phyloP scores from a whole-genome alignment of 768 basidiomycete genomes.

The Trametes gibbosa region DNA sequence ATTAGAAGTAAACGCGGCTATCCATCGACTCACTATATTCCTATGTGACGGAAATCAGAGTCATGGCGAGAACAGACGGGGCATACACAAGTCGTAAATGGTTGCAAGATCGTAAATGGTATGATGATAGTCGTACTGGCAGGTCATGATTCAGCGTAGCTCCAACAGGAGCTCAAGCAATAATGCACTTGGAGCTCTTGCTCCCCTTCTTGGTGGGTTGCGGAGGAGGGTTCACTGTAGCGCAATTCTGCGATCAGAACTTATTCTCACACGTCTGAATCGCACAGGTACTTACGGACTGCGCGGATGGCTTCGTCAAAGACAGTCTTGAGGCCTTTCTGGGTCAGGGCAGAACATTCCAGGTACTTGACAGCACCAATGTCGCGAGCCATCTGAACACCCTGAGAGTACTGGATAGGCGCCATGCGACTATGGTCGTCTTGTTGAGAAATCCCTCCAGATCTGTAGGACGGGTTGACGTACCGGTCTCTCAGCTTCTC shows the following conservation, averaged over 20 bases:
- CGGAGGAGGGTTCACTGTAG: conserved; percentile 72
- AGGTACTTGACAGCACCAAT: conserved; percentile 95
- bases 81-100: conserved; percentile 63
- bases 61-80: conserved; percentile 14
- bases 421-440: conserved; percentile 73
- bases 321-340: conserved; percentile 98
- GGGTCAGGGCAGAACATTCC: conserved; percentile 94
- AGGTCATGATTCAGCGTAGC: conserved; percentile 13
- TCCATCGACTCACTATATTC: conserved; percentile 16
- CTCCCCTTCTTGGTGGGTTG: conserved; percentile 51
- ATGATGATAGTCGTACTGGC: conserved; percentile 33
- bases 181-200: conserved; percentile 52
- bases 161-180: conserved; percentile 56
- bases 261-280: neutral
- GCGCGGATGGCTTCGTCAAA: conserved; percentile 99
- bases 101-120: conserved; percentile 70
- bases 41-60: conserved; percentile 7
- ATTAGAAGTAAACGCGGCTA: conserved; percentile 12
- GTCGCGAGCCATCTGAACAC: conserved; percentile 87
- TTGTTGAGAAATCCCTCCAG: conserved; percentile 3
- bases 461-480: conserved; percentile 23
- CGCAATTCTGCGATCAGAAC: neutral
- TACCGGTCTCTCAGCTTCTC: conserved; percentile 92
- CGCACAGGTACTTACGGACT: conserved; percentile 63
- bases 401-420: conserved; percentile 91